Evolutionary conservation across 2,329 filamentous ascomycete genomes (phyloP).

Genomic region (Ophiostoma triangulosporum): DNA sequence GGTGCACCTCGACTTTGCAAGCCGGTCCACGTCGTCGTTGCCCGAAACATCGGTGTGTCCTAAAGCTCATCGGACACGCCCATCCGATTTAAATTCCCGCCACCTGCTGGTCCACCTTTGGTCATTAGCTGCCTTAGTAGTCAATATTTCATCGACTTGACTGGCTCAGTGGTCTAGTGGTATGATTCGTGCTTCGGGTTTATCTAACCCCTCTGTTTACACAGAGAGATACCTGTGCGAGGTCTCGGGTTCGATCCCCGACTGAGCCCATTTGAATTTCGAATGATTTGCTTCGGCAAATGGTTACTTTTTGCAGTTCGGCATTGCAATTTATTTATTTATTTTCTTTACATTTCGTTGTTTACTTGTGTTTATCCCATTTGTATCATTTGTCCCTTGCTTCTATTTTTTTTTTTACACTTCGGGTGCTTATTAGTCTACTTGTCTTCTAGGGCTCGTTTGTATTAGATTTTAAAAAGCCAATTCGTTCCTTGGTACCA

Average conservation of each 20-base stretch:
- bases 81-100: too few species aligned
- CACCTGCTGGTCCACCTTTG: too few species aligned
- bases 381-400: neutral
- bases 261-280: slow-evolving; percentile 12
- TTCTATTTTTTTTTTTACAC: neutral
- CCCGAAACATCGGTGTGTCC: neutral
- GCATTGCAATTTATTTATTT: neutral
- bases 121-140: neutral
- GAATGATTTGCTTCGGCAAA: neutral
- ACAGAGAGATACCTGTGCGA: slow-evolving; percentile 13
- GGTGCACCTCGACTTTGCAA: too few species aligned
- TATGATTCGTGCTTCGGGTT: slow-evolving; percentile 16
- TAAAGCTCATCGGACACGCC: too few species aligned
- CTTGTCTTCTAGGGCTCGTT: too few species aligned
- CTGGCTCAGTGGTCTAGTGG: slow-evolving; percentile 15
- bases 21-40: too few species aligned
- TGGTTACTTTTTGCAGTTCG: neutral
- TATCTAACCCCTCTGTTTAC: slow-evolving; percentile 10
- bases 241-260: slow-evolving; percentile 16
- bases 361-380: neutral
- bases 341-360: neutral
- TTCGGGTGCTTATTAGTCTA: neutral
- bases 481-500: too few species aligned
- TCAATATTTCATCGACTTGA: neutral
- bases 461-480: too few species aligned